These are phyloP conservation scores for Macrophomina pseudophaseolina DNA, from an alignment of 2,329 filamentous ascomycete species.

Conservation along the genomic window DNA sequence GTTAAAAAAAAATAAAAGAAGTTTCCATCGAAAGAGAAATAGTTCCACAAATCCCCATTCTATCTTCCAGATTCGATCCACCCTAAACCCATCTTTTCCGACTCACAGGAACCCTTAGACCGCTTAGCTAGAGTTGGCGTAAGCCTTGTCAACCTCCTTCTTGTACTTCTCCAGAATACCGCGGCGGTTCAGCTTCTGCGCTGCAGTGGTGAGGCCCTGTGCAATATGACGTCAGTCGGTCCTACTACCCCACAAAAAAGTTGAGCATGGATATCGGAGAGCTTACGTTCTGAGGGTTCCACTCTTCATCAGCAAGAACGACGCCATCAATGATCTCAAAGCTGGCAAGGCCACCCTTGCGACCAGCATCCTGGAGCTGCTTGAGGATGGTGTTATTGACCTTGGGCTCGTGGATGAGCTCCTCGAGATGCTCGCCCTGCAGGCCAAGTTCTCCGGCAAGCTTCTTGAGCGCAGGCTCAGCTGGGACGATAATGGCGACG, in stretches of 20 bases:
- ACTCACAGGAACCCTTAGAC: background rate
- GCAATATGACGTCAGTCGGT: conserved; percentile 31
- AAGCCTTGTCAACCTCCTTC: conserved; percentile 56
- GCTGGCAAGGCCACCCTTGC: conserved; percentile 67
- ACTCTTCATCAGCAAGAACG: conserved; percentile 82
- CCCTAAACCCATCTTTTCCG: background rate
- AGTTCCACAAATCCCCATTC: background rate
- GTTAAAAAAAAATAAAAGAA: background rate
- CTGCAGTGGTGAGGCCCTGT: conserved; percentile 56
- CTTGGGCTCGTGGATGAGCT: conserved; percentile 71
- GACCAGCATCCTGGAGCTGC: conserved; percentile 69
- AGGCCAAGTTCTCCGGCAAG: conserved; percentile 64
- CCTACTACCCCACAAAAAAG: conserved; percentile 2
- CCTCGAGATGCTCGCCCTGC: conserved; percentile 66
- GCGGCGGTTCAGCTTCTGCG: conserved; percentile 59
- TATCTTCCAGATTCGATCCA: background rate
- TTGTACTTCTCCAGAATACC: conserved; percentile 57
- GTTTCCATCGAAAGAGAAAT: background rate
- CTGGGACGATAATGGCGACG: conserved; percentile 76
- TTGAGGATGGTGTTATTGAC: conserved; percentile 69
- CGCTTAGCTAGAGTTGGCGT: conserved; percentile 34
- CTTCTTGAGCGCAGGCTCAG: conserved; percentile 62
- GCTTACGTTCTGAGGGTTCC: conserved; percentile 84
- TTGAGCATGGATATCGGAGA: background rate
- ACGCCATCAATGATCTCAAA: conserved; percentile 80